Conservation (phyloP, 441 rosid genomes). For the Dalechampia spathulata region DNA sequence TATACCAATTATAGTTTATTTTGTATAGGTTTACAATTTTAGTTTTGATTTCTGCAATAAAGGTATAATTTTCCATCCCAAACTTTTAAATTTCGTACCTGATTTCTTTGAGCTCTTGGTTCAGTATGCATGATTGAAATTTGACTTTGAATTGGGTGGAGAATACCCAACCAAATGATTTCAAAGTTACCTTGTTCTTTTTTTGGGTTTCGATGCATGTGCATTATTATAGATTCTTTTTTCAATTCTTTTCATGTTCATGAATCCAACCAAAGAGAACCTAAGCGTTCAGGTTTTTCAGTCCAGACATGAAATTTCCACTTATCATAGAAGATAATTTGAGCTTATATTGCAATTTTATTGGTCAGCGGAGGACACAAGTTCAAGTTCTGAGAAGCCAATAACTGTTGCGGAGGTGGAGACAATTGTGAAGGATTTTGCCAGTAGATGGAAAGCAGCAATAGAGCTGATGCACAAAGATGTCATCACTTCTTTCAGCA, state of each 20-base stretch:
- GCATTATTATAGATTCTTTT: no score
- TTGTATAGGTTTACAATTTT: no score
- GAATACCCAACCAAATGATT: background rate
- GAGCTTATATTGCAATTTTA: background rate
- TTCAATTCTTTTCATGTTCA: no score
- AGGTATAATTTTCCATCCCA: no score
- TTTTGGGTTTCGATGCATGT: no score
- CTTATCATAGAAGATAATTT: background rate
- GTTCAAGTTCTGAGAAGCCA: constrained; percentile 54
- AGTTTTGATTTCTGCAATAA: no score
- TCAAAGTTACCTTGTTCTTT: no score
- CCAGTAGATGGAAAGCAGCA: constrained; percentile 83
- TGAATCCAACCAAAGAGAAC: no score
- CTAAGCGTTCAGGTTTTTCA: no score
- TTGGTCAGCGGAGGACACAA: constrained; percentile 75
- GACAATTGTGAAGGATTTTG: constrained; percentile 65
- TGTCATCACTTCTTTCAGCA: constrained; percentile 94
- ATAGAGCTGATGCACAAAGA: constrained; percentile 99
- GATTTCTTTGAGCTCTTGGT: background rate
- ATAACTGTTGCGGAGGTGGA: constrained; percentile 63
- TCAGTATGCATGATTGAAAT: background rate
- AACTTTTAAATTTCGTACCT: background rate
- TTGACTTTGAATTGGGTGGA: background rate
- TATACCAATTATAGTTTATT: no score
- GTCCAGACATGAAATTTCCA: no score